Evolutionary conservation across 2,329 filamentous ascomycete genomes (phyloP).

Genomic region (Paraconiothyrium sp.): DNA sequence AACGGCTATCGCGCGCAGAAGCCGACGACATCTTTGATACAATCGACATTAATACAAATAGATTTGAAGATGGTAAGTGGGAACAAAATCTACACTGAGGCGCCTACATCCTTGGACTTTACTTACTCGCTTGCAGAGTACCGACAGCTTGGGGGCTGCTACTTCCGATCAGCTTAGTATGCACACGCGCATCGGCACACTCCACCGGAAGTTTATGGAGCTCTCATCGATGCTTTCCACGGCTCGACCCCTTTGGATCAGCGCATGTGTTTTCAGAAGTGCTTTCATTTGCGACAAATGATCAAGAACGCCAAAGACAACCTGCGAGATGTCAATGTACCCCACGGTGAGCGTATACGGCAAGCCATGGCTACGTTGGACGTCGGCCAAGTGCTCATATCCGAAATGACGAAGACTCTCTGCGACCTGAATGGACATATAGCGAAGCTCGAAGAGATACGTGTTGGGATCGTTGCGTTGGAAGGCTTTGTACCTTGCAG

Average conservation of each 20-base stretch:
- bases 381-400: not conserved
- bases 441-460: not conserved
- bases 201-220: not conserved
- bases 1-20: not conserved
- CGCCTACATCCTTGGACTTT: not conserved
- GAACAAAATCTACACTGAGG: not conserved
- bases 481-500: not conserved
- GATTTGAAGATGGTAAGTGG: not conserved
- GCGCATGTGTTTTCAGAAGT: constrained; percentile 8
- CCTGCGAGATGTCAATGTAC: not conserved
- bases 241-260: not conserved
- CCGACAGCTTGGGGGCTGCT: constrained; percentile 12
- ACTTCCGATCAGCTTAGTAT: constrained; percentile 12
- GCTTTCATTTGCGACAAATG: not conserved
- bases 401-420: not conserved
- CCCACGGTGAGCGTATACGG: not conserved
- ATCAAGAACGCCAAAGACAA: not conserved
- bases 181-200: not conserved
- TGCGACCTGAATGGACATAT: not conserved
- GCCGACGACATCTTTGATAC: not conserved
- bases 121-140: not conserved
- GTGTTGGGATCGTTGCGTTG: not conserved
- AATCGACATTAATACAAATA: not conserved
- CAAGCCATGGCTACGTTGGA: not conserved
- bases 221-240: constrained; percentile 13